These are phyloP conservation scores for Passalora sequoiae DNA, from an alignment of 2,329 filamentous ascomycete species.

Conservation along the genomic window DNA sequence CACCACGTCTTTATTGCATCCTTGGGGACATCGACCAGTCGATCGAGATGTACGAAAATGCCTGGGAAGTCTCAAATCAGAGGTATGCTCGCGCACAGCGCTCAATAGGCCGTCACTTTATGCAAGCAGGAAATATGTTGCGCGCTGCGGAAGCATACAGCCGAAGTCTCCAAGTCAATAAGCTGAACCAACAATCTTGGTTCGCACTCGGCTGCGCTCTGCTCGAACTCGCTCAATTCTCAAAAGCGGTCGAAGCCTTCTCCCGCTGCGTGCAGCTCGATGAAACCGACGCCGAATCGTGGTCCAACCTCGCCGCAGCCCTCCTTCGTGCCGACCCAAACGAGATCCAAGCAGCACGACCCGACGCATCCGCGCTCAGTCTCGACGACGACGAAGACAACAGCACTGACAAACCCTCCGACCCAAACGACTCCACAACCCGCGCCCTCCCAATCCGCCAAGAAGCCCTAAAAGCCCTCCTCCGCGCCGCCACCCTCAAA, in stretches of 20 bases:
- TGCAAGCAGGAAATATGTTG: slow-evolving; percentile 59
- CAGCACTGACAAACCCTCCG: slow-evolving; percentile 12
- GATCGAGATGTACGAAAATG: slow-evolving; percentile 69
- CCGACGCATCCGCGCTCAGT: slow-evolving; percentile 14
- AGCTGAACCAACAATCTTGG: slow-evolving; percentile 79
- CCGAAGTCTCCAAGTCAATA: slow-evolving; percentile 71
- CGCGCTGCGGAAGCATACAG: slow-evolving; percentile 73
- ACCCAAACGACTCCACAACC: slow-evolving; percentile 6
- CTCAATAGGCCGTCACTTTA: slow-evolving; percentile 74
- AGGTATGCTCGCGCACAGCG: slow-evolving; percentile 84
- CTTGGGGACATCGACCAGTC: slow-evolving; percentile 82
- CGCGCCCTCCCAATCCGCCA: slow-evolving; percentile 60
- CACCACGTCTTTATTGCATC: slow-evolving; percentile 86
- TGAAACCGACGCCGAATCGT: slow-evolving; percentile 83
- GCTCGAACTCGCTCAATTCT: slow-evolving; percentile 69
- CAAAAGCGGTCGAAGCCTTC: slow-evolving; percentile 77
- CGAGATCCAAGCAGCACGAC: slow-evolving; percentile 14
- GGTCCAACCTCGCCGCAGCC: slow-evolving; percentile 88
- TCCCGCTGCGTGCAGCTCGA: slow-evolving; percentile 77
- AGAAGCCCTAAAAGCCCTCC: slow-evolving; percentile 78
- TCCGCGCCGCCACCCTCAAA: slow-evolving; percentile 77
- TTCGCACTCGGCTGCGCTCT: slow-evolving; percentile 84
- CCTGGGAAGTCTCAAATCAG: slow-evolving; percentile 77
- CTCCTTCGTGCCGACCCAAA: slow-evolving; percentile 48
- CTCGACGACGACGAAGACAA: slow-evolving; percentile 34